Conservation (phyloP, 495 filamentous ascomycete genomes). For the Aspergillus panamensis region DNA sequence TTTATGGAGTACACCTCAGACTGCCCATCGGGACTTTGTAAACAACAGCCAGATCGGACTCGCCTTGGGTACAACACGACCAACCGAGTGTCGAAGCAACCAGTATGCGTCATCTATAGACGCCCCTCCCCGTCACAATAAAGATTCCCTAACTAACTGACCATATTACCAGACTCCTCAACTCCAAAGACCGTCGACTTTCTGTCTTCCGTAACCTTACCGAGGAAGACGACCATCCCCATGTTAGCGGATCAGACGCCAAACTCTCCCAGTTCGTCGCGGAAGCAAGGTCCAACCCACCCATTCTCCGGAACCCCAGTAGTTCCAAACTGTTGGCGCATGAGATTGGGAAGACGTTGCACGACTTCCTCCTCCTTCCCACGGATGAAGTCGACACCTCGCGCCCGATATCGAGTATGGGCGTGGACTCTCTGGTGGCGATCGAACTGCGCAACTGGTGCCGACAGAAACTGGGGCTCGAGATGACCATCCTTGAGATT, state of each 20-base stretch:
- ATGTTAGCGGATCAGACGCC: not conserved
- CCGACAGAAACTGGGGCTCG: slow-evolving; percentile 26
- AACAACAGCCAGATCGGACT: slow-evolving; percentile 11
- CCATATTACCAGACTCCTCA: slow-evolving; percentile 13
- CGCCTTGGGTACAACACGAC: slow-evolving; percentile 8
- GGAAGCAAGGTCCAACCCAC: slow-evolving; percentile 5
- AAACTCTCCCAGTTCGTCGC: slow-evolving; percentile 17
- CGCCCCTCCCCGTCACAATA: not conserved
- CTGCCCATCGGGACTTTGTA: not conserved
- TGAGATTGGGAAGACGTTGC: slow-evolving; percentile 43
- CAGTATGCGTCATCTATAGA: not conserved
- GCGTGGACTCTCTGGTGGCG: slow-evolving; percentile 44
- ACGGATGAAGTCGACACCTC: slow-evolving; percentile 33
- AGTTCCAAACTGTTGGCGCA: slow-evolving; percentile 36
- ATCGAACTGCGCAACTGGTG: slow-evolving; percentile 47
- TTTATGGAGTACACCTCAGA: not conserved
- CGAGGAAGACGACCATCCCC: not conserved
- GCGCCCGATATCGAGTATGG: slow-evolving; percentile 33
- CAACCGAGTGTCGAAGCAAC: not conserved
- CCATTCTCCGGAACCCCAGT: slow-evolving; percentile 6
- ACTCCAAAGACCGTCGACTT: slow-evolving; percentile 29
- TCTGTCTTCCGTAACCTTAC: slow-evolving; percentile 26
- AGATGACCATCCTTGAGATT: slow-evolving; percentile 38
- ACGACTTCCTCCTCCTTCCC: slow-evolving; percentile 27
- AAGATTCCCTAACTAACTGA: not conserved